Percentiles rank a stretch among this genome's conserved stretches.
phyloP scores from a whole-genome alignment of 106 monocot species.

The Allium fistulosum region DNA sequence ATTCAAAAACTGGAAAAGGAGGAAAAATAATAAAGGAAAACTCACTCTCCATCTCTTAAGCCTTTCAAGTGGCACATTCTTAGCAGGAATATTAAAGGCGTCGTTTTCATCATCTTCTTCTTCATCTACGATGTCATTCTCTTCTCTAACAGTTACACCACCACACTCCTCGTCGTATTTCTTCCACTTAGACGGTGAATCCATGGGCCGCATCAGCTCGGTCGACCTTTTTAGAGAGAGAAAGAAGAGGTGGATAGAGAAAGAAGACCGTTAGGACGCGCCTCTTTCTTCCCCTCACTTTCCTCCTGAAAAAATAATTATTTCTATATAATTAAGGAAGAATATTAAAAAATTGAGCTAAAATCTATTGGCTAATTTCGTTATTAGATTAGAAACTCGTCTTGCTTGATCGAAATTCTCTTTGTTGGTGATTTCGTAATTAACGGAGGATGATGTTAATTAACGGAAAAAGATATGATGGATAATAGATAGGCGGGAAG shows the following conservation, averaged over 20 bases:
- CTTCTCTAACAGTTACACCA: not conserved
- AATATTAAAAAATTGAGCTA: no score
- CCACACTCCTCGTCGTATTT: slow-evolving; percentile 8
- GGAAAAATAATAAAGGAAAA: not conserved
- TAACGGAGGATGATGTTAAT: not conserved
- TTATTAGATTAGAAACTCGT: not conserved
- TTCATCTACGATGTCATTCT: slow-evolving; percentile 2
- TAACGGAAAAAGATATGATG: not conserved
- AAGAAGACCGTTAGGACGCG: not conserved
- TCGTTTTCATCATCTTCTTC: not conserved
- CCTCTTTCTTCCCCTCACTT: not conserved
- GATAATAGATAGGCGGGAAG: not conserved
- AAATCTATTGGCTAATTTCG: not conserved
- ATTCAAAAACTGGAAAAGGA: no score
- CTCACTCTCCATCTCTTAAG: slow-evolving; percentile 65
- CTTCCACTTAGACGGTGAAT: slow-evolving; percentile 2
- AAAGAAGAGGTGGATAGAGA: not conserved
- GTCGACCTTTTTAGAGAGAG: not conserved
- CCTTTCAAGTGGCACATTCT: slow-evolving; percentile 49
- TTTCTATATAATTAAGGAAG: not conserved
- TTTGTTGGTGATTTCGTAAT: not conserved
- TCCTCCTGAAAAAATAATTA: not conserved
- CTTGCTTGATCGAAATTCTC: not conserved
- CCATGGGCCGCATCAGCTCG: not conserved
- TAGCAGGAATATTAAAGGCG: slow-evolving; percentile 53